Evolutionary conservation across 768 basidiomycete genomes (phyloP).

Genomic region (Podaxis sp.): DNA sequence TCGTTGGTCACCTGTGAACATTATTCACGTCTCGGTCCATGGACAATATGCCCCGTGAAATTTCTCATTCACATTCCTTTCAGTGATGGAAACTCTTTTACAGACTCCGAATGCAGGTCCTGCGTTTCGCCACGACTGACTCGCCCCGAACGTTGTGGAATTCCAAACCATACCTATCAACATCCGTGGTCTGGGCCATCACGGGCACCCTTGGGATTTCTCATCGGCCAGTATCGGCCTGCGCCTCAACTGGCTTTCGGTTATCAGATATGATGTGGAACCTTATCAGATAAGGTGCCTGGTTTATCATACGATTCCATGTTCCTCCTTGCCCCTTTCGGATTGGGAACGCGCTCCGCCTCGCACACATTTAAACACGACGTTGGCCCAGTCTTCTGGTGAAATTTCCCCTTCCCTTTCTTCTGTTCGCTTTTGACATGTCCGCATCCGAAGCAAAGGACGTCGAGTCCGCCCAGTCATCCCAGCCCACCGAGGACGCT

Average conservation of each 20-base stretch:
- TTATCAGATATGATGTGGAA: slow-evolving; percentile 3
- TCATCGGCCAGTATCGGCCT: too few species aligned
- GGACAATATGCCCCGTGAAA: too few species aligned
- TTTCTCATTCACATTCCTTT: too few species aligned
- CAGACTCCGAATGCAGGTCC: too few species aligned
- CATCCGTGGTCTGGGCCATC: too few species aligned
- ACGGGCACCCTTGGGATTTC: too few species aligned
- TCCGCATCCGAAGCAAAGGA: slow-evolving; percentile 20
- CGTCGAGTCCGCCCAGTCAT: slow-evolving; percentile 15
- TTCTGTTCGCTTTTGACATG: slow-evolving; percentile 11
- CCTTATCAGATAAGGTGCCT: background rate
- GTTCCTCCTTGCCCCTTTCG: background rate
- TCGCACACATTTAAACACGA: background rate
- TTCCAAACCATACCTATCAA: too few species aligned
- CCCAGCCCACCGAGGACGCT: slow-evolving; percentile 14
- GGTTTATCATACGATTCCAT: background rate
- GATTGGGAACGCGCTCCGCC: background rate
- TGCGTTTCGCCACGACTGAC: too few species aligned
- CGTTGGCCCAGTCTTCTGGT: background rate
- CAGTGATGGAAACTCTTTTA: too few species aligned
- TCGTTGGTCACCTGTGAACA: too few species aligned
- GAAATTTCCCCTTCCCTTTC: background rate
- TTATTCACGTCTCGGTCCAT: too few species aligned
- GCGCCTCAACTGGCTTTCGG: background rate
- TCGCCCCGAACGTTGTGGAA: too few species aligned